Base-by-base conservation (phyloP, 305 asterid genomes). In the Fraxinus nigra region DNA sequence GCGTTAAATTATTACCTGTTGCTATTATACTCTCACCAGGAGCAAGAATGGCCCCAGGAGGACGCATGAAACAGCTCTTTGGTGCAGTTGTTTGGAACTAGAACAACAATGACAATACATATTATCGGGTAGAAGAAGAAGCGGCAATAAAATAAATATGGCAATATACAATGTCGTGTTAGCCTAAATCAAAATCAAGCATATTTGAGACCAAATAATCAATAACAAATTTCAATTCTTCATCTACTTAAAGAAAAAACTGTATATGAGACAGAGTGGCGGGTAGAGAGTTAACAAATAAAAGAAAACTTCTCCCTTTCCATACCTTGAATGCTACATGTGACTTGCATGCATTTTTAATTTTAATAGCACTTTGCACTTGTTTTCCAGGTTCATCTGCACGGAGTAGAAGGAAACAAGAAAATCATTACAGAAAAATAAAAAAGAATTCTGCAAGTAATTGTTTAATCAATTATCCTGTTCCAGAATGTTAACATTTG, bases 61-160 rank as follows among this genome's bases (percentile, higher is more conserved):
- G 99, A 79, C 98, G 97, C 98, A 95, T 93, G 88, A 94, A 95
- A 90, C 98, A 95, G 81, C 98, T 94, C 85, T 94, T 95, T 37
- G 99, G 99, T 72, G 92, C 96, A 82, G 98, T 94, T 76, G 98
- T 95, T 94, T 94, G 99, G 87, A 95, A 95, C 98, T 93, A 75
- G 40, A 77, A 81, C 74, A 88, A 63, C 79, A 86, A 48, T 81
- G 28, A 81, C 46, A 82, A 86, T 16, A 77, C 72, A 85, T 37
- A 85, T 37, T 5, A 8, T 70, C 78, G 75, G 4, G 82, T 86
- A 78, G 79, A 75, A 67, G 67, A 79, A 75, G 74, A 35, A 76
- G 80, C 4, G 30, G 30, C 80, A 46, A 75, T 11, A 30, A 74
- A 67, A 75, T 24, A 70, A 56, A 54, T 13, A 74, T 24, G 28